Evolutionary conservation across 1,284 basidiomycete species (phyloP).

Genomic region (Ceratobasidium sp.): DNA sequence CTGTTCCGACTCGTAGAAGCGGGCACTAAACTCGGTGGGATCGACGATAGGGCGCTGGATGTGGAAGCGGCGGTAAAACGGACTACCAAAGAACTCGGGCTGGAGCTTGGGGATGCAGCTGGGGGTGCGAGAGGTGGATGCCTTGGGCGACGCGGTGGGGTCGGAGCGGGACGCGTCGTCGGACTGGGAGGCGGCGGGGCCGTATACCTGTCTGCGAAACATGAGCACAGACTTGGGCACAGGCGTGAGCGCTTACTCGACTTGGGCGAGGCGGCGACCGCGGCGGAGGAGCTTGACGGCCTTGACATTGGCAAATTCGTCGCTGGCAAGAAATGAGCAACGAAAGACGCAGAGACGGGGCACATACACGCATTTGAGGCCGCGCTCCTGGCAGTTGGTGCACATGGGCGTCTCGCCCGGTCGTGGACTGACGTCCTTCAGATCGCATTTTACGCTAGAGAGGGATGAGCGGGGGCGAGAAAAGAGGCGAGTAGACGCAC

Average conservation of each 20-base stretch:
- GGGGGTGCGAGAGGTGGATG: constrained; percentile 49
- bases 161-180: constrained; percentile 31
- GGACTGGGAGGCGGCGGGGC: constrained; percentile 52
- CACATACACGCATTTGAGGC: constrained; percentile 86
- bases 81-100: constrained; percentile 82
- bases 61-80: constrained; percentile 85
- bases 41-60: constrained; percentile 74
- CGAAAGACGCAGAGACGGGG: constrained; percentile 32
- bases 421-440: constrained; percentile 72
- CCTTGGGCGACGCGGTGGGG: constrained; percentile 21
- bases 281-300: constrained; percentile 86
- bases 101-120: constrained; percentile 77
- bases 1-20: constrained; percentile 59
- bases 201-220: constrained; percentile 43
- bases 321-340: constrained; percentile 63
- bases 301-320: constrained; percentile 89
- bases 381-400: constrained; percentile 88
- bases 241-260: constrained; percentile 63
- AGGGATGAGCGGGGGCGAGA: constrained; percentile 48
- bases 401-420: constrained; percentile 67
- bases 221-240: not conserved
- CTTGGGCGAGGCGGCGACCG: constrained; percentile 86
- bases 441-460: constrained; percentile 80
- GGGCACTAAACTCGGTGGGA: constrained; percentile 76
- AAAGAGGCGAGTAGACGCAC: constrained; percentile 57